phyloP scores from a whole-genome alignment of 768 basidiomycete genomes.

The Mycena kentingensis region DNA sequence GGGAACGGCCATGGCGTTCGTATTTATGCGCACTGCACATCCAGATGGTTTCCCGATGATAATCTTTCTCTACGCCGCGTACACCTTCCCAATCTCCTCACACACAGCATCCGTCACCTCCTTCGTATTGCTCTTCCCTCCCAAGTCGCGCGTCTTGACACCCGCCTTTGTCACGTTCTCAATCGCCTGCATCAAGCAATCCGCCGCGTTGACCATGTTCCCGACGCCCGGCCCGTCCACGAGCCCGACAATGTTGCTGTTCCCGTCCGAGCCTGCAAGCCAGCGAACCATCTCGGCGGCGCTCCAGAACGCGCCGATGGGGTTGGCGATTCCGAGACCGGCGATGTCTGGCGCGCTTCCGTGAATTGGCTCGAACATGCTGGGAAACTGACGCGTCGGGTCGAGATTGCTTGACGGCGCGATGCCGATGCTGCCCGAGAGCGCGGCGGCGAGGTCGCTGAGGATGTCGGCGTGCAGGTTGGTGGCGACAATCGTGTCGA shows the following conservation, averaged over 20 bases:
- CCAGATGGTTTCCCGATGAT: background rate
- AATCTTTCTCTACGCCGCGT: background rate
- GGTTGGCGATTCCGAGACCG: conserved; percentile 55
- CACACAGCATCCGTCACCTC: conserved; percentile 72
- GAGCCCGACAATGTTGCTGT: conserved; percentile 23
- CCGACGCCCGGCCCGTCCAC: conserved; percentile 41
- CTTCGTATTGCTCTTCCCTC: conserved; percentile 57
- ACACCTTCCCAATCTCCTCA: conserved; percentile 52
- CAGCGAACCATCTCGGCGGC: conserved; percentile 54
- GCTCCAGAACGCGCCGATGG: conserved; percentile 56
- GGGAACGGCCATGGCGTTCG: too few species aligned
- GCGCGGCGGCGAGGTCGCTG: conserved; percentile 56
- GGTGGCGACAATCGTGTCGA: conserved; percentile 58
- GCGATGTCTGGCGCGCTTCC: conserved; percentile 61
- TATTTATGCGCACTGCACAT: too few species aligned
- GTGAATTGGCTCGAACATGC: conserved; percentile 58
- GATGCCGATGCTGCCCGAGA: conserved; percentile 57
- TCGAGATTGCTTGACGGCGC: conserved; percentile 54
- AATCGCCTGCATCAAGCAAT: conserved; percentile 43
- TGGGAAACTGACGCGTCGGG: conserved; percentile 43
- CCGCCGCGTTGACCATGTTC: conserved; percentile 37
- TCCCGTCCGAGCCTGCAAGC: conserved; percentile 27
- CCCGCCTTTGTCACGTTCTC: conserved; percentile 37
- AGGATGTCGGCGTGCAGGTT: conserved; percentile 60
- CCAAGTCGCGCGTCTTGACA: conserved; percentile 66